Percentiles rank a stretch among this genome's conserved stretches.
phyloP scores from a whole-genome alignment of 768 basidiomycete genomes.

The Lactifluus pinguis region DNA sequence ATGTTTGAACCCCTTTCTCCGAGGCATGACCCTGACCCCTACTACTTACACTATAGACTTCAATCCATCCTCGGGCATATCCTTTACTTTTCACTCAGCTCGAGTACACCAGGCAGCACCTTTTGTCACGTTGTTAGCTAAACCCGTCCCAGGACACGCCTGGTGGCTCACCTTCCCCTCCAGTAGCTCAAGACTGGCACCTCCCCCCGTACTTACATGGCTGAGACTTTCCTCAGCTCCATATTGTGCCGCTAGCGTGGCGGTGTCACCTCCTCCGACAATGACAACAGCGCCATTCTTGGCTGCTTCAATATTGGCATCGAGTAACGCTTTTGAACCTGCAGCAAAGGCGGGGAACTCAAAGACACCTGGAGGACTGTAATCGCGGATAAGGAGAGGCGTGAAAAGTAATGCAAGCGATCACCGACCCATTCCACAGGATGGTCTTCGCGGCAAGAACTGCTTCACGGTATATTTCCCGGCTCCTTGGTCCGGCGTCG shows the following conservation, averaged over 20 bases:
- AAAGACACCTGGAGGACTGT: conserved; percentile 93
- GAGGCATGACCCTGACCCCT: not conserved
- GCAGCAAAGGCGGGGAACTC: conserved; percentile 88
- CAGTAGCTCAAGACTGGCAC: conserved; percentile 87
- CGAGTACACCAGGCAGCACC: conserved; percentile 87
- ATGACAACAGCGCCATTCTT: conserved; percentile 84
- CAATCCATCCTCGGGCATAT: not conserved
- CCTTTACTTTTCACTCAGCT: conserved; percentile 69
- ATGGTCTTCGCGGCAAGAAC: conserved; percentile 90
- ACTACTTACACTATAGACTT: conserved; percentile 6
- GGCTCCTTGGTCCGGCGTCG: conserved; percentile 81
- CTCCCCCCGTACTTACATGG: conserved; percentile 95
- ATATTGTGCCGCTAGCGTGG: conserved; percentile 89
- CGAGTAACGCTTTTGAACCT: conserved; percentile 77
- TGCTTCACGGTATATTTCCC: conserved; percentile 65
- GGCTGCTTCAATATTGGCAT: conserved; percentile 82
- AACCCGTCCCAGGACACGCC: not conserved
- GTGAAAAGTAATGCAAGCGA: not conserved
- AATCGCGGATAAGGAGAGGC: not conserved
- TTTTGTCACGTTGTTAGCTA: conserved; percentile 27
- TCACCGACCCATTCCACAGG: conserved; percentile 83
- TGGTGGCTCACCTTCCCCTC: conserved; percentile 80
- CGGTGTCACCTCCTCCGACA: conserved; percentile 92
- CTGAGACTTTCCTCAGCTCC: conserved; percentile 80
- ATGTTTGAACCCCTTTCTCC: not conserved